Evolutionary conservation across 2,329 filamentous ascomycete species (phyloP), one percentile per base, ranked within the genome.

Genomic region (Alternaria tenuissima): DNA sequence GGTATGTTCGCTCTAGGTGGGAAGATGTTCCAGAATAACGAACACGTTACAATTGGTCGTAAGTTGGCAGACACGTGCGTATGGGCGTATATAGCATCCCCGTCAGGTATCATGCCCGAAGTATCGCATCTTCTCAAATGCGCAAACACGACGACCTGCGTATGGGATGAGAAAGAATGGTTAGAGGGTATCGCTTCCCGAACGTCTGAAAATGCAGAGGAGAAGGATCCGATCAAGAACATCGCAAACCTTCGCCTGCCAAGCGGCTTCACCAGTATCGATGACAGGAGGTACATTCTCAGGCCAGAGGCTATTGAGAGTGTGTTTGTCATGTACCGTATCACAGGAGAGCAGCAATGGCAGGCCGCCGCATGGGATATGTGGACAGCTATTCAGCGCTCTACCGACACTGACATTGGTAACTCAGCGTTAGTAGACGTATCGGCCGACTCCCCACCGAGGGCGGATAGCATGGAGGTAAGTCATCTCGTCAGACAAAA

Each of bases 1-100:
- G 87, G 86, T 53, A 89, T 89, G 86, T 85, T 88, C 61, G 87
- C 84, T 0, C 74, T 89, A 0, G 87, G 86, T 28, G 83, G 86
- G 44, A 86, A 84, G 67, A 69, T 88, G 1, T 88, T 88, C 71
- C 76, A 81, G 14, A 79, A 85, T n/a, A 75, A 83, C 3, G 76
- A 78, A 16, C 86, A 89, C 65, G 77, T 89, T 61, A 78, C 82
- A 1, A 82, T 88, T 52, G 87, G 85, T 11, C 79, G 81, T 43
- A 85, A 87, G 67, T 78, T 89, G 46, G 85, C 86, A 0, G 83
- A 89, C 57, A 85, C 84, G 4, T 89, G 87, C 69, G 83, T 88
- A n/a, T 89, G 86, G 86, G 83, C 86, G 1, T 89, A 89, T 72
- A 81, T 84, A 63, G 78, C 81, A 9, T 84, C 84, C 5, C 82